Base-by-base conservation (phyloP, 78 protist species). In the Chrysochromulina tobinii region DNA sequence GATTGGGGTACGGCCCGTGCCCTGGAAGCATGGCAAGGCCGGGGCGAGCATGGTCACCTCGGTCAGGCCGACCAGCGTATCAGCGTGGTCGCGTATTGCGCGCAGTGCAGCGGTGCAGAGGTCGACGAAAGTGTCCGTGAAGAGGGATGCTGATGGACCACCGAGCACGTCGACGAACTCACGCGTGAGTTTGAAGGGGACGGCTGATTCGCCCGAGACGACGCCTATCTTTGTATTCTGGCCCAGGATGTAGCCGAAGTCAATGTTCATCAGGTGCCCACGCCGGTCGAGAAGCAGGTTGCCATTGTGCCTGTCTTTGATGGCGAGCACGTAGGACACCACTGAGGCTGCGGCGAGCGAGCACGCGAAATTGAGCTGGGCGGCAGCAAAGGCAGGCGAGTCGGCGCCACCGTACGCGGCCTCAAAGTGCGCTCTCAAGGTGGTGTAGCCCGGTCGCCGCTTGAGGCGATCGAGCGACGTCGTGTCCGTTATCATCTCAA, bases 291-390 rank as follows among this genome's bases (percentile, higher is more conserved):
- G 84, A 6, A 75, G 84, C 15, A 75, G 14, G 84, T 75, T 75
- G 57, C 84, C 84, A 25, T 75, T 75, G 84, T 75, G 84, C 84
- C 84, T 3, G n/a, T 75, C 84, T n/a, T 50, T 48, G 84, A 75
- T 50, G 27, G n/a, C 84, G 58, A 75, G 84, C 23, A 75, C 11
- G 84, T 50, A 50, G 15, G 57, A 21, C n/a, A 25, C 84, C 38
- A 75, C 9, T 11, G 84, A 75, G 84, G 38, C 38, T 9, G 84
- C 84, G 84, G 84, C 84, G 57, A 75, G 57, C 21, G 84, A 75
- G 58, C 21, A 2, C n/a, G 50, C 21, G 27, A 75, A 75, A 9
- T 38, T 38, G 38, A 38, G 38, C 38, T 38, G 38, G 38, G 38
- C 38, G 38, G 67, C 67, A 20, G 20, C 20, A 4, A 14, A 20